Evolutionary conservation across 331 rosid genomes (phyloP), one percentile per base, ranked within the genome.

Genomic region (Quercus tomentella): DNA sequence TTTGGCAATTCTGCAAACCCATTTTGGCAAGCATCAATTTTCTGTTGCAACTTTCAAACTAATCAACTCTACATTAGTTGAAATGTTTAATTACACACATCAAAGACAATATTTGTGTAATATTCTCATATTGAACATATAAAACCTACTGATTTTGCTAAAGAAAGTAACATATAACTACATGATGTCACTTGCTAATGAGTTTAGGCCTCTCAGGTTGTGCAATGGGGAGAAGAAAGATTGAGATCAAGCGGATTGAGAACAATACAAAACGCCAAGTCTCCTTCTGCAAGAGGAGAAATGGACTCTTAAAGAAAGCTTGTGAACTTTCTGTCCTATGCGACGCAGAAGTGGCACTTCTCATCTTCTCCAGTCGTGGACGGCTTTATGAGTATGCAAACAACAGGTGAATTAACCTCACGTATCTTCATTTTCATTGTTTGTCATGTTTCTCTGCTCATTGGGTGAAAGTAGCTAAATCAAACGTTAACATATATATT

Each of bases 321-420:
- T 94, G 91, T 76, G 98, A 94, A 70, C 69, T 94, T 1, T 92
- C 98, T 23, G 94, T 94, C 20, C 92, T 94, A 28, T 94, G 98
- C 81, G 98, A 94, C 77, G 97, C 97, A 17, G 97, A 94, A 67
- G 91, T 94, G 15, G 92, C 98, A 10, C 97, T 94, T 78, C 87
- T 94, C 54, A 95, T 92, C 87, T 94, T 92, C 91, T 94, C 98
- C 20, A 94, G 84, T 74, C 98, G 98, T 61, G 98, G 98, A 12
- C 88, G 97, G 11, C 97, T 94, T 73, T 94, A 92, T 57, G 97
- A 94, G 82, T 94, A 89, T 79, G 89, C 98, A 1, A 94, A 89
- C 84, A 89, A 88, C 93, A 94, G 89, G 97, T 94, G 84, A 77
- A 17, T 62, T 22, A 2, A n/a, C 12, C 2, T 12, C 49, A 9